phyloP scores from a whole-genome alignment of 331 rosid genomes.

The Rosa hybrid region DNA sequence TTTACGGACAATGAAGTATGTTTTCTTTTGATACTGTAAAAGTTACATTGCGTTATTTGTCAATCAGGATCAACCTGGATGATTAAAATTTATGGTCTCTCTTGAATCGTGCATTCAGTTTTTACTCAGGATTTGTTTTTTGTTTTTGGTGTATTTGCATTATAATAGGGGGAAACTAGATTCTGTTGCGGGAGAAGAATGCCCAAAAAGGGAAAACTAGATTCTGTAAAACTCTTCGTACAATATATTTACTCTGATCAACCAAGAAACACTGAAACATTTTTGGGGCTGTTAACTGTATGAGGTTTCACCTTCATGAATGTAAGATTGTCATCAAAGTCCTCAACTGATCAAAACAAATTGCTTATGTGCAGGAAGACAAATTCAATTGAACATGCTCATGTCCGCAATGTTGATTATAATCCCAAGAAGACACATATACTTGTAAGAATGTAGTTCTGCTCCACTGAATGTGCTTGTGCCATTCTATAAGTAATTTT shows the following conservation, averaged over 20 bases:
- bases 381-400: conserved; percentile 73
- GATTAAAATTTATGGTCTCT: not conserved
- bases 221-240: not conserved
- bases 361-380: conserved; percentile 71
- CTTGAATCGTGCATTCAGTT: not conserved
- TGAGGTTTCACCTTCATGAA: conserved; percentile 1
- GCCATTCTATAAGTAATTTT: not conserved
- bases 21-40: conserved; percentile 17
- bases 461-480: conserved; percentile 11
- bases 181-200: not conserved
- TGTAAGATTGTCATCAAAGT: not conserved
- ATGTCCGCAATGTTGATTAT: conserved; percentile 77
- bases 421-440: conserved; percentile 66
- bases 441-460: conserved; percentile 62
- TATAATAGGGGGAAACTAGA: not conserved
- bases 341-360: conserved; percentile 1
- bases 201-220: not conserved
- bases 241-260: not conserved
- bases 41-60: conserved; percentile 2
- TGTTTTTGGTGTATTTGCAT: not conserved
- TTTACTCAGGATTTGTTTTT: not conserved
- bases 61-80: not conserved
- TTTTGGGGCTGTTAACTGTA: conserved; percentile 1
- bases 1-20: conserved; percentile 90
- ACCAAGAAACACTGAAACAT: not conserved